A percentile compares a stretch with the other conserved stretches of the same genome.
phyloP scores from a whole-genome alignment of 106 monocot genomes.

The Hemerocallis citrina region DNA sequence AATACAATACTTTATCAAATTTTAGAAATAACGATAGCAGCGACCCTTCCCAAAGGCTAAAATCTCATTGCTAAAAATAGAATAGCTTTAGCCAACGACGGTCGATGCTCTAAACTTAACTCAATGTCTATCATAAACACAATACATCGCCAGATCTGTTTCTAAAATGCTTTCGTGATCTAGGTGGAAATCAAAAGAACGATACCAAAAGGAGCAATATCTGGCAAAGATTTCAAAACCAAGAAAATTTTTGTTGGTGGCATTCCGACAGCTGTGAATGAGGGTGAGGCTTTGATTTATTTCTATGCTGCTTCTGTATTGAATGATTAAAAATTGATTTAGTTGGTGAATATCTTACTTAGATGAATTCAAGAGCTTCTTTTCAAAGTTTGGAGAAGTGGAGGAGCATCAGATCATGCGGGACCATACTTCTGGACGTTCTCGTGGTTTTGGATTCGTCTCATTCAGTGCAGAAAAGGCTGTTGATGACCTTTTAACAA shows the following conservation, averaged over 20 bases:
- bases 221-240: conserved; percentile 10
- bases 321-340: neutral
- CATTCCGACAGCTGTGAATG: conserved; percentile 27
- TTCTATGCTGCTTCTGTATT: neutral
- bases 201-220: conserved; percentile 12
- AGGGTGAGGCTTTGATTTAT: neutral
- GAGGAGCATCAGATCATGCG: conserved; percentile 78
- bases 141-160: too few species aligned
- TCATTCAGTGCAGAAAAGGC: conserved; percentile 62
- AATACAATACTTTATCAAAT: too few species aligned
- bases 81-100: too few species aligned
- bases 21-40: too few species aligned
- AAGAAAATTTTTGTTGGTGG: conserved; percentile 91
- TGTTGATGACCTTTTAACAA: conserved; percentile 75
- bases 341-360: neutral
- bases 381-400: conserved; percentile 47
- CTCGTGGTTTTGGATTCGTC: conserved; percentile 90
- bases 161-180: too few species aligned
- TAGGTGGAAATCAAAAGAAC: conserved; percentile 18
- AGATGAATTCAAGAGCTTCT: conserved; percentile 22
- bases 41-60: too few species aligned
- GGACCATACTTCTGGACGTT: conserved; percentile 65
- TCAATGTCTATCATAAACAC: too few species aligned
- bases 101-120: too few species aligned
- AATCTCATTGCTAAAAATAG: too few species aligned